These are phyloP conservation scores for Pseudocercospora macadamiae DNA, from an alignment of 2,329 filamentous ascomycete genomes.

Conservation along the genomic window DNA sequence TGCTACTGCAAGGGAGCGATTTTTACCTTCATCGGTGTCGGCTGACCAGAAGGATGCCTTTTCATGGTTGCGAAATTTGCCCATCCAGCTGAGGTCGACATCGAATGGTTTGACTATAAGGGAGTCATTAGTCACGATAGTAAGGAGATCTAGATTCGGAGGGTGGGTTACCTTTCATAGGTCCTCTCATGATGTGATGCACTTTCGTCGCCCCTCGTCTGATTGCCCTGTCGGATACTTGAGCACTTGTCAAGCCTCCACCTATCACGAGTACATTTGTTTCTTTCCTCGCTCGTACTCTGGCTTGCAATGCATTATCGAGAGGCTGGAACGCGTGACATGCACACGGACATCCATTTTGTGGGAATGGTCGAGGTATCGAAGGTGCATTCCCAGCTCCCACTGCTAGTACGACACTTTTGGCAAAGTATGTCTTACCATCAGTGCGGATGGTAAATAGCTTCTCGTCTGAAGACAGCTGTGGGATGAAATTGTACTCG, in stretches of 20 bases:
- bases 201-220: constrained; percentile 67
- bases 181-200: constrained; percentile 68
- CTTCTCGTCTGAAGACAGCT: constrained; percentile 51
- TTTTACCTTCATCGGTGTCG: constrained; percentile 64
- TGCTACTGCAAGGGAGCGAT: too few relatives aligned
- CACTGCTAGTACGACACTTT: constrained; percentile 69
- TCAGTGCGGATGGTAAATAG: constrained; percentile 68
- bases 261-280: constrained; percentile 73
- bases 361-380: constrained; percentile 44
- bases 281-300: constrained; percentile 53
- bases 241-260: constrained; percentile 75
- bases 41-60: constrained; percentile 78
- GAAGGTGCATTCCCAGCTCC: constrained; percentile 67
- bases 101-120: constrained; percentile 72
- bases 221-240: constrained; percentile 69
- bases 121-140: background rate
- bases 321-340: constrained; percentile 67
- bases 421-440: constrained; percentile 56
- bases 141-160: too few relatives aligned
- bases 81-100: constrained; percentile 76
- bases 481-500: constrained; percentile 56
- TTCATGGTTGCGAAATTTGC: constrained; percentile 77
- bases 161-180: constrained; percentile 45
- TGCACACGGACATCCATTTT: constrained; percentile 49
- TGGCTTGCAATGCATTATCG: constrained; percentile 48